Conservation (phyloP, 164 flowering plant genomes). For the Nymphaea thermarum region DNA sequence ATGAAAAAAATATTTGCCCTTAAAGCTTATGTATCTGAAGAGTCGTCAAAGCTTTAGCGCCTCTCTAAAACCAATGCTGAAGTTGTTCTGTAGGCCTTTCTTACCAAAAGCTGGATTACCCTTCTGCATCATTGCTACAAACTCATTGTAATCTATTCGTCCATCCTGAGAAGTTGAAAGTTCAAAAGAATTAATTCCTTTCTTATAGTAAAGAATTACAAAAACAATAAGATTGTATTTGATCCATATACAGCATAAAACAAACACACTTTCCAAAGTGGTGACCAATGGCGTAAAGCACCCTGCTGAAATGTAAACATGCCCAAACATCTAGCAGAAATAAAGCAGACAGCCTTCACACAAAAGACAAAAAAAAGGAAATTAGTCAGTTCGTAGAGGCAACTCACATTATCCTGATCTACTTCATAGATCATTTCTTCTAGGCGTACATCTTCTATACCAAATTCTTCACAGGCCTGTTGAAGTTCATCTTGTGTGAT, state of each 20-base stretch:
- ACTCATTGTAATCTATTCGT: constrained; percentile 68
- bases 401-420: constrained; percentile 72
- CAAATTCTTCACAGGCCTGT: constrained; percentile 75
- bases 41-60: constrained; percentile 28
- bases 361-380: too few species aligned
- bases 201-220: too few species aligned
- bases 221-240: too few species aligned
- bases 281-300: not conserved
- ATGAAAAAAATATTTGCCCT: too few species aligned
- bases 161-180: constrained; percentile 52
- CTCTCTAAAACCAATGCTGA: constrained; percentile 59
- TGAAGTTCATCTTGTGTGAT: constrained; percentile 84
- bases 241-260: too few species aligned
- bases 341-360: too few species aligned
- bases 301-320: not conserved
- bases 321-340: not conserved
- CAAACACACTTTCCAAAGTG: too few species aligned
- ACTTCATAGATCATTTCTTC: constrained; percentile 76
- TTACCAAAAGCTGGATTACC: constrained; percentile 49
- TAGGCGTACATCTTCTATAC: constrained; percentile 56
- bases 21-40: too few species aligned
- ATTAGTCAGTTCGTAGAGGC: not conserved
- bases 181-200: not conserved
- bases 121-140: constrained; percentile 79
- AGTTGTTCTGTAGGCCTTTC: constrained; percentile 62